Evolutionary conservation across 2,329 filamentous ascomycete species (phyloP), one percentile per base, ranked within the genome.

Genomic region (Aspergillus latus): DNA sequence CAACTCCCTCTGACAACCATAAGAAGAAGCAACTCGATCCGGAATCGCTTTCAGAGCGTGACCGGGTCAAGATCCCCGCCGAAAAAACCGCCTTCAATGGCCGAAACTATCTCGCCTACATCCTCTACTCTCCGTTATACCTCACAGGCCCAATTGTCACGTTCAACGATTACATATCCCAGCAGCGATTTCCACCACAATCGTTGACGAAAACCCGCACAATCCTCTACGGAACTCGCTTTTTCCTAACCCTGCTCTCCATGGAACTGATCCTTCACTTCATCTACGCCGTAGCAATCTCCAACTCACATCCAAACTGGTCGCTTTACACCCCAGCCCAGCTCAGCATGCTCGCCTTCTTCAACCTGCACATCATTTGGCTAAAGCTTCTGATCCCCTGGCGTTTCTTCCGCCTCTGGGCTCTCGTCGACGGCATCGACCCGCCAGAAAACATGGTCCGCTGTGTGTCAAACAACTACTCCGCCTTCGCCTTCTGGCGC

Each of bases 1-100:
- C 15, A 44, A 49, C 60, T 28, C 61, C 52, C 3, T 58, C 73
- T 72, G 58, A 72, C 63, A 65, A 61, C 42, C 57, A 65, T 69
- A 94, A 97, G 92, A 97, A 97, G 93, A 97, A 97, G 90, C 91
- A 96, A 80, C 83, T 96, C 61, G 92, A 97, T 81, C 89, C 90
- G 43, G 81, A 90, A 53, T 85, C 88, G 66, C 84, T 97, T 37
- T 94, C 92, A 4, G 94, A 99, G 73, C 84, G 88, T 64, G 93
- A 99, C 67, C 89, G 94, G 15, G 84, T 97, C 57, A 80, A 83
- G 53, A 88, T 88, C 40, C 86, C 94, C 0, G 91, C 92, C 3
- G 82, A 85, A 46, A 73, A 83, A 0, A 73, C 77, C 29, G 89
- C 95, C 68, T 99, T 75, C 61, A 76, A 85, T 69, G 91, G 94